phyloP scores from a whole-genome alignment of 208 protist species.

The Strigomonas oncopelti region DNA sequence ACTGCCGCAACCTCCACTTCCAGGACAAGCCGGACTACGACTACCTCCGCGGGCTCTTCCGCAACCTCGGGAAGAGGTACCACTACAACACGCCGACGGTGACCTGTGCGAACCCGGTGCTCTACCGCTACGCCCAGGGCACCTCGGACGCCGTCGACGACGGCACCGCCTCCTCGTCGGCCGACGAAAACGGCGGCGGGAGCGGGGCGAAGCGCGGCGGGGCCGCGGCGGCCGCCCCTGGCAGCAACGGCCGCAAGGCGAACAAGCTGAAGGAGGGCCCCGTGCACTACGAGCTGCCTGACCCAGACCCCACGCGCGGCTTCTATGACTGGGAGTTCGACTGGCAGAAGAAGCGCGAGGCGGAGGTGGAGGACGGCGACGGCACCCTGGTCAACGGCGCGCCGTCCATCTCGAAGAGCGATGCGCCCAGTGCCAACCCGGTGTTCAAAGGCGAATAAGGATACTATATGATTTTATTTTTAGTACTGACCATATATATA shows the following conservation, averaged over 20 bases:
- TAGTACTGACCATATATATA: neutral
- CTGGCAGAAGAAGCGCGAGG: slow-evolving; percentile 73
- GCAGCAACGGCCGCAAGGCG: slow-evolving; percentile 1
- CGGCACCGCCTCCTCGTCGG: slow-evolving; percentile 4
- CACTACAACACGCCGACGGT: slow-evolving; percentile 21
- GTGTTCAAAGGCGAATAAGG: neutral
- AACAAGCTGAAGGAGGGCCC: neutral
- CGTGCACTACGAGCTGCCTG: slow-evolving; percentile 10
- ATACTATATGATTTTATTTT: neutral
- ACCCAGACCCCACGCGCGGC: slow-evolving; percentile 25
- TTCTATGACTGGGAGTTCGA: slow-evolving; percentile 84
- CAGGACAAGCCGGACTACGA: slow-evolving; percentile 78
- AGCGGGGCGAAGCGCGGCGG: no score
- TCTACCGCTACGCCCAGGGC: neutral
- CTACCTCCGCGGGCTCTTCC: slow-evolving; percentile 70
- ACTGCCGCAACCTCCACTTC: slow-evolving; percentile 76
- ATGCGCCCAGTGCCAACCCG: slow-evolving; percentile 5
- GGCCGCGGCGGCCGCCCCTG: neutral
- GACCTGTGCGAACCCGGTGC: neutral
- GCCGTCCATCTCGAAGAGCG: neutral
- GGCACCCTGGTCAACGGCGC: neutral
- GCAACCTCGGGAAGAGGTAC: slow-evolving; percentile 29
- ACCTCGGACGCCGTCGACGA: slow-evolving; percentile 15
- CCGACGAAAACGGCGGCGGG: neutral
- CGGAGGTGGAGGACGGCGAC: slow-evolving; percentile 34